These are phyloP conservation scores for Suillus paluster DNA, from an alignment of 768 basidiomycete species.

Conservation along the genomic window DNA sequence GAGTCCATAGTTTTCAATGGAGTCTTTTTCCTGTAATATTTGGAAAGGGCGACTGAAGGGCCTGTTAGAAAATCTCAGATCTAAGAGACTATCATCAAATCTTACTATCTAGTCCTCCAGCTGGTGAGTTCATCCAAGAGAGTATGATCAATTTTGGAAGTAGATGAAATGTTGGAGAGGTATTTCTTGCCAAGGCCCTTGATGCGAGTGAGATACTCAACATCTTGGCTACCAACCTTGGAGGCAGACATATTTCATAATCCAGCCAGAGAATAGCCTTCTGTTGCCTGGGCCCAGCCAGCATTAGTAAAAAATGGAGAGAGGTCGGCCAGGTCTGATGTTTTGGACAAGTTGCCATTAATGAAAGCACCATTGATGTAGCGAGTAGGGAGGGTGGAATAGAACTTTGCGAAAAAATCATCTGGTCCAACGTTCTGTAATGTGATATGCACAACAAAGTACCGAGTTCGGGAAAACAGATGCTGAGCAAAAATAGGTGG, in stretches of 20 bases:
- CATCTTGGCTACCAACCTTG: background rate
- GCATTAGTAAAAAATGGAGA: background rate
- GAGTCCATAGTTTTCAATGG: background rate
- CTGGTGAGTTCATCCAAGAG: background rate
- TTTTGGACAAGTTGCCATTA: background rate
- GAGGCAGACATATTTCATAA: background rate
- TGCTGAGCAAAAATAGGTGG: background rate
- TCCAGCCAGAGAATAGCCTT: background rate
- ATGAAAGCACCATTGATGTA: background rate
- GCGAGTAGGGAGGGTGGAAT: background rate
- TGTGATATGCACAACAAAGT: background rate
- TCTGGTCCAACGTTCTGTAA: background rate
- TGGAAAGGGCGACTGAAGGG: background rate
- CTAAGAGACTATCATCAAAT: background rate
- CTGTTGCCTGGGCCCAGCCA: background rate
- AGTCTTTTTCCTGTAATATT: background rate
- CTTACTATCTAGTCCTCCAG: background rate
- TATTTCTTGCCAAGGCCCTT: background rate
- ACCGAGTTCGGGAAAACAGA: background rate
- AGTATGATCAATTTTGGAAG: background rate
- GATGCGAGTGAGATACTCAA: background rate
- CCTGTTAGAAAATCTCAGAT: background rate
- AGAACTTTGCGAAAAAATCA: background rate
- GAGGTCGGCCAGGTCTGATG: background rate
- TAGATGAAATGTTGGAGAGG: background rate